These are phyloP conservation scores for apple (Malus domestica) DNA, from an alignment of 306 rosid genomes.

Conservation along the genomic window ASM211411v1 NC_041799.1:1274501-1275000, in stretches of 20 bases:
- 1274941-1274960: conserved; percentile 98
- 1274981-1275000: conserved; percentile 53
- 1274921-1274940: conserved; percentile 95
- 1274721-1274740: not conserved
- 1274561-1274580: conserved; percentile 56
- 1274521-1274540: not conserved
- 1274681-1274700: not conserved
- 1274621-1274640: conserved; percentile 68
- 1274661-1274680: not conserved
- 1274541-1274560: conserved; percentile 44
- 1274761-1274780: not conserved
- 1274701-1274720: not conserved
- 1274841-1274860: too few species aligned
- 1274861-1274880: too few species aligned
- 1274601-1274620: conserved; percentile 97
- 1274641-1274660: not conserved
- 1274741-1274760: not conserved
- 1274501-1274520: not conserved
- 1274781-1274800: not conserved
- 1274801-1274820: not conserved
- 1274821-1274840: not conserved
- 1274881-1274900: not conserved
- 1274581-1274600: conserved; percentile 92
- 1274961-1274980: conserved; percentile 81
- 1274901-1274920: conserved; percentile 7